These are phyloP conservation scores for Arctium minus DNA, from an alignment of 129 eudicot genomes.

Conservation along the genomic window DNA sequence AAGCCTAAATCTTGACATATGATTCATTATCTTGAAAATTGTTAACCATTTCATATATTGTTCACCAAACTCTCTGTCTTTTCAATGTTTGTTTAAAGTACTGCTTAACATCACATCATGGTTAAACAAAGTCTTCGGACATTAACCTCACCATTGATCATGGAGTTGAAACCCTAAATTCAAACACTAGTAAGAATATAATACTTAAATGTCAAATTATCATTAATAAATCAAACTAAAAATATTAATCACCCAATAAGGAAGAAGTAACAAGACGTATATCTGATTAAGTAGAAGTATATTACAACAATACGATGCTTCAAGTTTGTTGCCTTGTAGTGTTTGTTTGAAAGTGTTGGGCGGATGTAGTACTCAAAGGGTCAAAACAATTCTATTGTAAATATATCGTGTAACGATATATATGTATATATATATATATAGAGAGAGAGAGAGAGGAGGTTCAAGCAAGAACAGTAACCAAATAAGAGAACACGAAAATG, in stretches of 20 bases:
- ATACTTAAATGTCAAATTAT: not conserved
- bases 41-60: conserved; percentile 1
- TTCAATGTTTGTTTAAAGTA: conserved; percentile 4
- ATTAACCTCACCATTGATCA: not conserved
- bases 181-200: not conserved
- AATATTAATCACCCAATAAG: not conserved
- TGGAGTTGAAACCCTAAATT: not conserved
- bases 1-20: conserved; percentile 7
- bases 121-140: not conserved
- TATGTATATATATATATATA: too few relatives aligned
- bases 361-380: not conserved
- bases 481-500: too few relatives aligned
- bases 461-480: too few relatives aligned
- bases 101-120: not conserved
- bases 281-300: not conserved
- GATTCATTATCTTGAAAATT: conserved; percentile 8
- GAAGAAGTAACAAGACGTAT: not conserved
- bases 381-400: not conserved
- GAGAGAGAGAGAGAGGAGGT: too few relatives aligned
- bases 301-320: not conserved
- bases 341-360: not conserved
- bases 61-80: conserved; percentile 19
- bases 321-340: not conserved
- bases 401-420: too few relatives aligned
- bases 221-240: not conserved